Evolutionary conservation across 768 basidiomycete species (phyloP), one percentile per base, ranked within the genome.

Genomic region (Fomitopsis serialis): DNA sequence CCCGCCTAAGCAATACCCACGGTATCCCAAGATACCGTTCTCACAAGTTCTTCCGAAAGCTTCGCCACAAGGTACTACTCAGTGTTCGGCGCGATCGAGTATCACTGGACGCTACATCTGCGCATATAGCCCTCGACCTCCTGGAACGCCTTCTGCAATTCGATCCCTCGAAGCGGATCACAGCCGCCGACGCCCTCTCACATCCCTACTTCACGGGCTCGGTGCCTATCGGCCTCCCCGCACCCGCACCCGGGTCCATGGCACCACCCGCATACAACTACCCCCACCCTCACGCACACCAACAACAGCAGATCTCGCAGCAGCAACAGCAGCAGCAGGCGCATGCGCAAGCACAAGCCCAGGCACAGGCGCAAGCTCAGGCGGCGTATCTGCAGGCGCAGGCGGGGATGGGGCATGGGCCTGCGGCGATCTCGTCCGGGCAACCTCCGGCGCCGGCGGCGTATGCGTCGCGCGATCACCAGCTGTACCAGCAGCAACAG

Each of bases 101-200:
- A 3, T 42, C 15, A 5, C 36, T n/a, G 2, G 43, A 21, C 23
- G 11, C 9, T 2, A 44, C 42, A 23, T 48, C 12, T 17, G 52
- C 44, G 47, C 24, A 53, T 27, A 27, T 59, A 76, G 96, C 96
- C 22, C 81, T 98, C 66, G 93, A 98, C 69, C 80, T 98, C 2
- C 84, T 99, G 42, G 97, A 98, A 68, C 84, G 87, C 45, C 82
- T 98, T 42, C 81, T 99, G 45, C 94, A 98, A 64, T 99, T 98
- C 64, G 97, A 98, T 65, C 97, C 97, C 1, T 78, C 85, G 25
- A 88, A 92, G 62, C 87, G 97, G 50, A 84, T 95, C 44, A 89
- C 92, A 12, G 96, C 96, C 23, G 84, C 86, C 10, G 90, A 98
- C 43, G 94, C 96, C 0, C 80, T 98, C 52, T 82, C 79, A 8